Evolutionary conservation across 208 protist genomes (phyloP).

Genomic region (Acanthamoeba divionensis): DNA sequence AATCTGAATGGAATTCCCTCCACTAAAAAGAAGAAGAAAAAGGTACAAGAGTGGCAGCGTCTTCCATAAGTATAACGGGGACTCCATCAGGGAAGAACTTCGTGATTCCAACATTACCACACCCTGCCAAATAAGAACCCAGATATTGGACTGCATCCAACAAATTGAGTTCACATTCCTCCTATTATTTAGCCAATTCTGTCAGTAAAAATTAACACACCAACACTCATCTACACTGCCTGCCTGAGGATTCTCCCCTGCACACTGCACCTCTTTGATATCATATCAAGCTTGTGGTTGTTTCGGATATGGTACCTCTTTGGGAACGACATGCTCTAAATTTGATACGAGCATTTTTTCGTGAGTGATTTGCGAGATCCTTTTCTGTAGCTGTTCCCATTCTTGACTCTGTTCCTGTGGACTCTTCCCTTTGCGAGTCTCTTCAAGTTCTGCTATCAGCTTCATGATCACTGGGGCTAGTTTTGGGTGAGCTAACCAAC

Average conservation of each 20-base stretch:
- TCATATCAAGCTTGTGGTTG: no score
- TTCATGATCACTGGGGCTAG: constrained; percentile 18
- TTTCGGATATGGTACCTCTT: no score
- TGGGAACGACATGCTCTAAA: neutral
- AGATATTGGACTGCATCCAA: constrained; percentile 20
- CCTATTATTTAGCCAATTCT: no score
- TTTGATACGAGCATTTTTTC: constrained; percentile 30
- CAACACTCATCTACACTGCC: no score
- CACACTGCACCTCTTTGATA: no score
- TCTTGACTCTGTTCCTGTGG: neutral
- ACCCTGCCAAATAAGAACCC: neutral
- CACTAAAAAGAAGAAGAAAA: no score
- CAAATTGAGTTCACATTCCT: constrained; percentile 25
- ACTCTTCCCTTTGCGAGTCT: neutral
- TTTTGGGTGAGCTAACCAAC: constrained; percentile 7
- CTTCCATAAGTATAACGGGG: neutral
- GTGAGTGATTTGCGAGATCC: neutral
- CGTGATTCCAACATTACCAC: constrained; percentile 3
- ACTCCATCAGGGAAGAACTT: constrained; percentile 26
- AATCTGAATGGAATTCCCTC: no score
- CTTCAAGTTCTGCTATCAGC: constrained; percentile 30
- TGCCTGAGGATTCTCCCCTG: no score
- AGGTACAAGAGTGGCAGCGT: neutral
- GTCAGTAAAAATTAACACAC: no score
- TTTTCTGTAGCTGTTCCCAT: neutral